Percentiles rank a stretch among this genome's conserved stretches.
phyloP scores from a whole-genome alignment of 306 rosid species.

The Betula pendula region DNA sequence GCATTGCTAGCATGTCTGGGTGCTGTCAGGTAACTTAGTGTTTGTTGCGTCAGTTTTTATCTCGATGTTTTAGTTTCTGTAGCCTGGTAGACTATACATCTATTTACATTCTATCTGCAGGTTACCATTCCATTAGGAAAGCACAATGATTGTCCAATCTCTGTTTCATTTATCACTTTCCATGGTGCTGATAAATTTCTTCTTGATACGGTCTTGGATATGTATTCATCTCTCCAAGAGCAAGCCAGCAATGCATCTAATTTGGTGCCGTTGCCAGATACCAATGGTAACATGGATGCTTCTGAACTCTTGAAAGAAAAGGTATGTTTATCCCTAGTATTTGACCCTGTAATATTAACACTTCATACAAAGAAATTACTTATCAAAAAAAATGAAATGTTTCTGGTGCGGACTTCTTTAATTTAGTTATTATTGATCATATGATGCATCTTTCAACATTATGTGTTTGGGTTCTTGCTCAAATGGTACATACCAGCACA shows the following conservation, averaged over 20 bases:
- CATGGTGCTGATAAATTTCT: conserved; percentile 89
- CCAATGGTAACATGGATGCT: conserved; percentile 65
- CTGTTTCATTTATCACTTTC: conserved; percentile 65
- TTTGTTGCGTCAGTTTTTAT: conserved; percentile 25
- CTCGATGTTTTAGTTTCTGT: conserved; percentile 16
- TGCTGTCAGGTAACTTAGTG: conserved; percentile 65
- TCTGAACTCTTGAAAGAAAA: conserved; percentile 82
- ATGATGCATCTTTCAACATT: too few species aligned
- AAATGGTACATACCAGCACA: too few species aligned
- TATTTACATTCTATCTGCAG: conserved; percentile 39
- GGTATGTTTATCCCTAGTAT: conserved; percentile 45
- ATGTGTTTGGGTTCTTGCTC: too few species aligned
- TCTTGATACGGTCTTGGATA: conserved; percentile 78
- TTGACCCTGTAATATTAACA: not conserved
- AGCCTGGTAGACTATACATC: conserved; percentile 11
- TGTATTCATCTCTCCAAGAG: conserved; percentile 63
- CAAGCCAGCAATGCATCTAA: conserved; percentile 46
- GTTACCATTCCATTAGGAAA: conserved; percentile 74
- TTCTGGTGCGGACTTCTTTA: not conserved
- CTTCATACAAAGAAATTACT: too few species aligned
- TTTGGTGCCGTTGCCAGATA: conserved; percentile 45
- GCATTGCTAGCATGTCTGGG: conserved; percentile 59
- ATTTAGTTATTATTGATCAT: not conserved
- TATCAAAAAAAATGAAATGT: too few species aligned
- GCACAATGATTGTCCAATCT: conserved; percentile 56